These are phyloP conservation scores for Tulasnella sp. DNA, from an alignment of 768 basidiomycete species.

Conservation along the genomic window DNA sequence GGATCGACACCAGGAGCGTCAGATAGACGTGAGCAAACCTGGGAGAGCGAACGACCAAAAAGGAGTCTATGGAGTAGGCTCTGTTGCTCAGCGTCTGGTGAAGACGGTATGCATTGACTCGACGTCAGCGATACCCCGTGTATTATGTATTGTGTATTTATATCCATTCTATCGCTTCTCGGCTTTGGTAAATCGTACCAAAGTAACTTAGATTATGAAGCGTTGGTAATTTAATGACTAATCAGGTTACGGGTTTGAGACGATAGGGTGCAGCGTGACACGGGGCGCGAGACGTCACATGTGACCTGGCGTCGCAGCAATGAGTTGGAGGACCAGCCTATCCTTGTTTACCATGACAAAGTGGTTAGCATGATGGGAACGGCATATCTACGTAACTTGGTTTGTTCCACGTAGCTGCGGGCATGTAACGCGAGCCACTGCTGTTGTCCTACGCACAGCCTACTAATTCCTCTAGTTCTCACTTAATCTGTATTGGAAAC, in stretches of 20 bases:
- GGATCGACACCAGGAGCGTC: neutral
- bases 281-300: neutral
- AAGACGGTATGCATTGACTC: neutral
- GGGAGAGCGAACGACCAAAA: slow-evolving; percentile 2
- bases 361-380: no score
- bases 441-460: no score
- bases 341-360: no score
- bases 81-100: neutral
- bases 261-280: neutral
- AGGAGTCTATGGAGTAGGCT: neutral
- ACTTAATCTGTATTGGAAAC: no score
- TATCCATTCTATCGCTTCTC: neutral
- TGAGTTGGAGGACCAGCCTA: no score
- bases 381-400: no score
- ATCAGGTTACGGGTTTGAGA: neutral
- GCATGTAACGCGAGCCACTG: no score
- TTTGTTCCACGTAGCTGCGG: no score
- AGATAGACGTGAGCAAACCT: neutral
- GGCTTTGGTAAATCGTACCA: no score
- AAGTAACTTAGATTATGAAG: no score
- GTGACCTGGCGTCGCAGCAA: no score
- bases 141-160: neutral
- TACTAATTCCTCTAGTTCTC: no score
- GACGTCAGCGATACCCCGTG: neutral
- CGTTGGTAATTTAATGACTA: neutral